Base-by-base conservation (phyloP, 164 flowering plant species). In the Cinnamomum micranthum region DNA sequence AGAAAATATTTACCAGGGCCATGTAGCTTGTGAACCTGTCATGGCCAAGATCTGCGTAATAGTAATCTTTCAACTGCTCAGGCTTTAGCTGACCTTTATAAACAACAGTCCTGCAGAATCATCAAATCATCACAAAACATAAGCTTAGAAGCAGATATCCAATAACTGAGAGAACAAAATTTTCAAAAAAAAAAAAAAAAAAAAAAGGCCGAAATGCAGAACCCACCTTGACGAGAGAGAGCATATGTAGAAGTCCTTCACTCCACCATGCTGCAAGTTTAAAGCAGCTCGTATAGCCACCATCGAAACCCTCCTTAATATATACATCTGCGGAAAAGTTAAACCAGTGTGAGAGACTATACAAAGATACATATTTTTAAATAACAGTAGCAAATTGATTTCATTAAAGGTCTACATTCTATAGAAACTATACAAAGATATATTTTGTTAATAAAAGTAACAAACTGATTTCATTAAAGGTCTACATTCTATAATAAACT, bases 11-110 rank as follows among this genome's bases (percentile, higher is more conserved):
- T 96, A 96, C 99, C 99, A 96, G 95, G 89, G 99, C 98, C 99
- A 96, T 94, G 94, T 96, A 96, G 97, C 99, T 96, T 82, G 97
- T 90, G 87, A 96, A 96, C 97, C 93, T 96, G 91, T 90, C 91
- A 89, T 88, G 87, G 82, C 97, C 95, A 87, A 96, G 92, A 83
- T 96, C 99, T 74, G 90, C 93, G 79, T 86, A 85, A 78, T 96
- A 96, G 80, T 96, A 96, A 20, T 86, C 89, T 85, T 83, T 86
- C 91, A 96, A 81, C 80, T 96, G 99, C 69, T 84, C 83, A 0
- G 99, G 98, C 85, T 92, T 96, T 79, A 96, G 80, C 82, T 96
- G 99, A 77, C 99, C 99, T 84, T 96, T 96, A 85, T 96, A 96
- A 47, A 96, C 94, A 82, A 96, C 76, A 75, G 99, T 96, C 87